Percentiles rank a stretch among this genome's conserved stretches.
These are phyloP conservation scores for Backusella morwellensis DNA, from an alignment of 192 early-diverging fungal species.

Conservation along the genomic window DNA sequence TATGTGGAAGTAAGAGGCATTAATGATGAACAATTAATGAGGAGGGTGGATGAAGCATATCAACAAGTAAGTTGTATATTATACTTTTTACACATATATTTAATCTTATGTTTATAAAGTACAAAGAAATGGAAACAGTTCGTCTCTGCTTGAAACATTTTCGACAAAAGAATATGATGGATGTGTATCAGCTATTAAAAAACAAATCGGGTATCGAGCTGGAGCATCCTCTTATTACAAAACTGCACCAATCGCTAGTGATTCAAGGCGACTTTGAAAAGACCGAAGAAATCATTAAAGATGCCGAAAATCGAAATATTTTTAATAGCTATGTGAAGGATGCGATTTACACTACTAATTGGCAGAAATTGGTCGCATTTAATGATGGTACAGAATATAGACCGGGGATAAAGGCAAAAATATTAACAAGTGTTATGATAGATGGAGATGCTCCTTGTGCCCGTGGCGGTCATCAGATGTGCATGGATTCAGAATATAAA, in stretches of 20 bases:
- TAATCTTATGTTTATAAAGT: constrained; percentile 38
- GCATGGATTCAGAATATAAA: constrained; percentile 72
- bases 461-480: constrained; percentile 97
- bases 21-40: constrained; percentile 38
- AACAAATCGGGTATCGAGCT: constrained; percentile 59
- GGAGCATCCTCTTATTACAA: constrained; percentile 81
- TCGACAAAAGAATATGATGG: constrained; percentile 73
- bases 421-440: background rate
- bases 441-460: constrained; percentile 55
- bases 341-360: constrained; percentile 69
- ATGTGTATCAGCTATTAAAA: constrained; percentile 72
- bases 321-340: constrained; percentile 71
- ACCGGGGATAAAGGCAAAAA: background rate
- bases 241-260: constrained; percentile 68
- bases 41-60: constrained; percentile 55
- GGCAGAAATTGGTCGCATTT: constrained; percentile 52
- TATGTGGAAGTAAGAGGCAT: constrained; percentile 86
- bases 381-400: constrained; percentile 35
- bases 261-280: constrained; percentile 69
- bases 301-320: constrained; percentile 61
- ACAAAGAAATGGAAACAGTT: constrained; percentile 77
- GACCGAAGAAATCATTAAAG: constrained; percentile 68
- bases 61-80: constrained; percentile 47
- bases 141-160: constrained; percentile 90
- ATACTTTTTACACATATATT: no score